Base-by-base conservation (phyloP, 2,329 filamentous ascomycete genomes). In the Aspergillus uvarum region DNA sequence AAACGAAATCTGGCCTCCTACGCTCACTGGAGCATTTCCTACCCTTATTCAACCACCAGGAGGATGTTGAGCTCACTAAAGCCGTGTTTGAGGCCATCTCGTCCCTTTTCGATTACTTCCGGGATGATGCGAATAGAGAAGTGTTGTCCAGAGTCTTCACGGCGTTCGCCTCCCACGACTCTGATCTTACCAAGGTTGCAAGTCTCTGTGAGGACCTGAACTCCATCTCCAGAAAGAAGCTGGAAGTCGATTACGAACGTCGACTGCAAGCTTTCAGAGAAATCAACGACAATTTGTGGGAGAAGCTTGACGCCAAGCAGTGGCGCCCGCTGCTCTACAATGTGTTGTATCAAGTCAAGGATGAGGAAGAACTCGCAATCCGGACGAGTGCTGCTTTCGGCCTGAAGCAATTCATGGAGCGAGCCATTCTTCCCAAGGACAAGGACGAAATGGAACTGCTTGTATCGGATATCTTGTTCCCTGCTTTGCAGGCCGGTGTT, bases 311-410 rank as follows among this genome's bases (percentile, higher is more conserved):
- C 0, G 77, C 87, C 1, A 84, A 84, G 59, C 90, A 96, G 74
- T 99, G 95, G 94, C 84, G 88, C 55, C 93, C 95, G 5, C 77
- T 99, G 21, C 78, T 98, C 11, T 90, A 93, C 77, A 99, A 98
- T 71, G 85, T 96, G 79, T 82, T 96, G 2, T 98, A 89, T 76
- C 95, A 89, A 71, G 88, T 97, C 65, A 88, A 87, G 65, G 87
- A 94, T 64, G 89, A 92, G 58, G 92, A 96, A 63, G 95, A 99
- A 73, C 88, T 96, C 64, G 90, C 91, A 50, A 90, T 97, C 52
- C 80, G 96, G 59, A 82, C 85, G 2, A 97, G 94, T 72, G 91
- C 95, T 6, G 90, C 92, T 0, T 89, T 93, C 69, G 86, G 87
- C 5, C 78, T 99, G 44, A 90, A 89, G 68, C 85, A 88, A 54